phyloP scores from a whole-genome alignment of 495 filamentous ascomycete species.

The Penicillium fimorum region DNA sequence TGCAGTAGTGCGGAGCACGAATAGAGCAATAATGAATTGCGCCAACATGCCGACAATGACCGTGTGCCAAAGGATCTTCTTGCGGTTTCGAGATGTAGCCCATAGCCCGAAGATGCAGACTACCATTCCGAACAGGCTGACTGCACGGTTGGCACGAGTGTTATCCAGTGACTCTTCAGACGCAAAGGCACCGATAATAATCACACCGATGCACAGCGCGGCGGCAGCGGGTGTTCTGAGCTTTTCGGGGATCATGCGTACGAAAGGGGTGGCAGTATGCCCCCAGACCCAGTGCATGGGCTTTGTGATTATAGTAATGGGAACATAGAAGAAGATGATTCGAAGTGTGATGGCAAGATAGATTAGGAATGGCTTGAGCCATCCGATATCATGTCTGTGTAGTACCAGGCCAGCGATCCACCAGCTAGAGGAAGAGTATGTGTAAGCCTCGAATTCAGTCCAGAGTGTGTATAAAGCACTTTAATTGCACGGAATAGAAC shows the following conservation, averaged over 20 bases:
- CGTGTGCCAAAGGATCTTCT: slow-evolving; percentile 61
- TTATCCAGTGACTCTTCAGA: slow-evolving; percentile 70
- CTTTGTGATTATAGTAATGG: slow-evolving; percentile 59
- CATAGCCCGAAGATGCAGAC: slow-evolving; percentile 69
- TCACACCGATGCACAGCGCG: slow-evolving; percentile 59
- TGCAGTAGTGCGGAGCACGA: slow-evolving; percentile 75
- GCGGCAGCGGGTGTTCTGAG: slow-evolving; percentile 59
- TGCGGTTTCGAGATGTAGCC: slow-evolving; percentile 67
- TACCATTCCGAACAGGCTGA: slow-evolving; percentile 75
- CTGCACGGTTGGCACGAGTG: slow-evolving; percentile 71
- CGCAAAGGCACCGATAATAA: slow-evolving; percentile 73
- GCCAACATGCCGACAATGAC: slow-evolving; percentile 85
- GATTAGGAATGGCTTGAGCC: slow-evolving; percentile 81
- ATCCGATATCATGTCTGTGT: slow-evolving; percentile 70
- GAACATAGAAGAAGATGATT: slow-evolving; percentile 70
- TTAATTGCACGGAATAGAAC: neutral
- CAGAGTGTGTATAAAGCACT: neutral
- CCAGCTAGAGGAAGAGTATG: slow-evolving; percentile 55
- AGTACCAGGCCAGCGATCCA: slow-evolving; percentile 80
- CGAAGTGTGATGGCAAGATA: slow-evolving; percentile 74
- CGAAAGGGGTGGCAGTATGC: slow-evolving; percentile 54
- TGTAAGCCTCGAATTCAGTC: slow-evolving; percentile 17
- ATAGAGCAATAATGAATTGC: slow-evolving; percentile 85
- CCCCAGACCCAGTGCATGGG: slow-evolving; percentile 68
- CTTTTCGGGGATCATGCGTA: slow-evolving; percentile 58